phyloP scores from a whole-genome alignment of 2,329 filamentous ascomycete genomes.

The Ceratocystis destructans region DNA sequence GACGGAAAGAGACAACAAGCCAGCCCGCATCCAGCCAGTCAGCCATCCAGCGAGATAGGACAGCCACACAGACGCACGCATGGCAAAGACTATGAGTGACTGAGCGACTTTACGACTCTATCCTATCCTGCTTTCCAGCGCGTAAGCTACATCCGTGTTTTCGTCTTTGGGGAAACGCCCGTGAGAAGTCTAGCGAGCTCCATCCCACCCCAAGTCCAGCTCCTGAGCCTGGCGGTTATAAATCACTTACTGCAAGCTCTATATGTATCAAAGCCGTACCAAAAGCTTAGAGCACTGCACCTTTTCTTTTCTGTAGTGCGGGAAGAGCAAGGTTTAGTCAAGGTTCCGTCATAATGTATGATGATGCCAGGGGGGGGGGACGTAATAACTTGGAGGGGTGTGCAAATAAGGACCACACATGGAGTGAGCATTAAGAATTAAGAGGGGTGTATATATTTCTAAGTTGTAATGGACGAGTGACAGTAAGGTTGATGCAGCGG shows the following conservation, averaged over 20 bases:
- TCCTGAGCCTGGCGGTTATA: no score
- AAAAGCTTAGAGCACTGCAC: neutral
- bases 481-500: no score
- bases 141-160: no score
- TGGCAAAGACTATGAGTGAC: neutral
- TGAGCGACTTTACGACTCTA: neutral
- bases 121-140: no score
- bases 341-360: neutral
- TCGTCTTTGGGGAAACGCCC: no score
- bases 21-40: no score
- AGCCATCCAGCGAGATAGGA: neutral
- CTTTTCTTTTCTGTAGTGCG: neutral
- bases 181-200: no score
- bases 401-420: neutral
- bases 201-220: no score
- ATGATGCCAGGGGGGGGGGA: neutral
- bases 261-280: no score
- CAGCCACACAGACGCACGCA: neutral
- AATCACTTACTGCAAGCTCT: no score
- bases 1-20: neutral
- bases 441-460: neutral
- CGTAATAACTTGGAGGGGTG: neutral
- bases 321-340: neutral
- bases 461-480: neutral
- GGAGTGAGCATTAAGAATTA: neutral